These are phyloP conservation scores for Aspergillus arachidicola DNA, from an alignment of 2,329 filamentous ascomycete species.

Conservation along the genomic window DNA sequence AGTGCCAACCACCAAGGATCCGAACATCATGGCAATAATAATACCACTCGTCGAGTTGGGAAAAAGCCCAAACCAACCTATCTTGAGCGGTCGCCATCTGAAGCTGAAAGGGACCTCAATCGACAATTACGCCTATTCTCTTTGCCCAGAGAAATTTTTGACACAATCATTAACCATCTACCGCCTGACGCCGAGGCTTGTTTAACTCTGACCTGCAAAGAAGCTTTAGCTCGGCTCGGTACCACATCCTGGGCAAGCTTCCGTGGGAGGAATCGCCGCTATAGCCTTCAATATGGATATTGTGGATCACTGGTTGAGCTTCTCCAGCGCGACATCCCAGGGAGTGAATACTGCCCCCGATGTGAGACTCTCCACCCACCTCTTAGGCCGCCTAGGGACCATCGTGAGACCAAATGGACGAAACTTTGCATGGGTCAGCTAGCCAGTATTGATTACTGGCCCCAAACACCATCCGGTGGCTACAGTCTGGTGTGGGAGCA, in stretches of 20 bases:
- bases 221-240: not conserved
- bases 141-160: conserved; percentile 7
- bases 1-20: not conserved
- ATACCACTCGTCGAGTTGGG: not conserved
- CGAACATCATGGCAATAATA: not conserved
- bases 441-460: conserved; percentile 9
- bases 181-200: not conserved
- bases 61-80: not conserved
- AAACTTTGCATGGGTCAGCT: conserved; percentile 6
- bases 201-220: conserved; percentile 11
- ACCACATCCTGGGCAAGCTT: conserved; percentile 1
- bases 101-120: not conserved
- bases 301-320: not conserved
- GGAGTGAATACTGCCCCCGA: not conserved
- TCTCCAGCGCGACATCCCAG: conserved; percentile 1
- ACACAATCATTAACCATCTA: conserved; percentile 6
- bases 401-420: conserved; percentile 5
- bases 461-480: not conserved
- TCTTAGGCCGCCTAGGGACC: not conserved
- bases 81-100: not conserved
- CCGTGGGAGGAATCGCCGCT: not conserved
- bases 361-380: conserved; percentile 10
- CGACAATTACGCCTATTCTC: not conserved
- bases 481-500: conserved; percentile 10
- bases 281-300: not conserved